Evolutionary conservation across 176 grass and related monocot genomes (phyloP).

Genomic region (Musa acuminata): DNA sequence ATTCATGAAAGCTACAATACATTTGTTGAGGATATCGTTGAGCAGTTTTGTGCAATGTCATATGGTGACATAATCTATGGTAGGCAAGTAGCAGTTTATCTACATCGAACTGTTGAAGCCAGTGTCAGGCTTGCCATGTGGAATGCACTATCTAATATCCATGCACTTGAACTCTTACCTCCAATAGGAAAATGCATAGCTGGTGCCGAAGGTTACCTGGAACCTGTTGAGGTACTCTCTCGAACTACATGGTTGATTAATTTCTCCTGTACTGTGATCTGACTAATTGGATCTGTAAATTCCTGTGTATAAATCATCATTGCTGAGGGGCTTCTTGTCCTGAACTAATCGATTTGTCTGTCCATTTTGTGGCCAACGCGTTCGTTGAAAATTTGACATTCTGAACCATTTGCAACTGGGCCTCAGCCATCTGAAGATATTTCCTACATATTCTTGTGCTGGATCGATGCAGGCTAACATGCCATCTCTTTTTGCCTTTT

Average conservation of each 20-base stretch:
- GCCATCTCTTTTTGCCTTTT: too few species aligned
- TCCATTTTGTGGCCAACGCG: background rate
- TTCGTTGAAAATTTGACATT: background rate
- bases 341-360: background rate
- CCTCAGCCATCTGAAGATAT: too few species aligned
- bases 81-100: conserved; percentile 82
- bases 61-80: conserved; percentile 75
- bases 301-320: background rate
- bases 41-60: conserved; percentile 75
- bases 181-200: conserved; percentile 64
- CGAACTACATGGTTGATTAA: background rate
- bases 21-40: conserved; percentile 66
- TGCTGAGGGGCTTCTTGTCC: background rate
- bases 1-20: conserved; percentile 84
- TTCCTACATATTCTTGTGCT: too few species aligned
- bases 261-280: conserved; percentile 1
- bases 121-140: conserved; percentile 52
- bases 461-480: too few species aligned
- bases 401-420: background rate
- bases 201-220: conserved; percentile 53
- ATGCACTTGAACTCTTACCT: conserved; percentile 76
- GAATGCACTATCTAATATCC: conserved; percentile 55
- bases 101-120: conserved; percentile 58
- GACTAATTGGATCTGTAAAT: background rate
- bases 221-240: conserved; percentile 72